Evolutionary conservation across 192 early-diverging fungal genomes (phyloP).

Genomic region (Rhizoclosmatium sp.): DNA sequence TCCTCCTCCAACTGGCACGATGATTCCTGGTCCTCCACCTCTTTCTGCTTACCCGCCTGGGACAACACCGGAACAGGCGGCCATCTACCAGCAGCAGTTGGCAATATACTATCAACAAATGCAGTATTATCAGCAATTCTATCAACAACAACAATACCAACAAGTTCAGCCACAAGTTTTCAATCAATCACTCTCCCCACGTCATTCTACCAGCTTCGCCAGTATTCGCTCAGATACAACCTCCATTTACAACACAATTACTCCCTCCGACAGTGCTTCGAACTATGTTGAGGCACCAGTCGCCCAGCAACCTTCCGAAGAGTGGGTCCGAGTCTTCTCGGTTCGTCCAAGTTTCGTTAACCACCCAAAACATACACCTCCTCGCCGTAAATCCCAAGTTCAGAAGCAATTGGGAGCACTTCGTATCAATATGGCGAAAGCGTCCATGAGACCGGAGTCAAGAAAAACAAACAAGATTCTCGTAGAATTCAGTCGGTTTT

Average conservation of each 20-base stretch:
- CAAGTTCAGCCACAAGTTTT: too few species aligned
- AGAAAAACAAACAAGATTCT: background rate
- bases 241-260: background rate
- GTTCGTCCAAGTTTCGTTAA: constrained; percentile 26
- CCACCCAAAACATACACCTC: background rate
- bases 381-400: constrained; percentile 3
- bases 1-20: background rate
- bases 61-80: constrained; percentile 19
- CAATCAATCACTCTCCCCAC: background rate
- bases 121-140: constrained; percentile 17
- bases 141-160: constrained; percentile 18
- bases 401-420: background rate
- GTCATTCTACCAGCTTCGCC: too few species aligned
- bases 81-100: constrained; percentile 18
- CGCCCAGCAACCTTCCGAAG: background rate
- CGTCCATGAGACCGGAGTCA: constrained; percentile 3
- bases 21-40: background rate
- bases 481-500: constrained; percentile 25
- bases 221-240: constrained; percentile 8
- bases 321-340: constrained; percentile 14
- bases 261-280: constrained; percentile 18
- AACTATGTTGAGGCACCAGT: constrained; percentile 13
- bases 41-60: background rate
- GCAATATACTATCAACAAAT: constrained; percentile 33
- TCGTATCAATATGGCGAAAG: background rate